Conservation (phyloP, 148 eudicot genomes). For the Fagopyrum homotropicum region DNA sequence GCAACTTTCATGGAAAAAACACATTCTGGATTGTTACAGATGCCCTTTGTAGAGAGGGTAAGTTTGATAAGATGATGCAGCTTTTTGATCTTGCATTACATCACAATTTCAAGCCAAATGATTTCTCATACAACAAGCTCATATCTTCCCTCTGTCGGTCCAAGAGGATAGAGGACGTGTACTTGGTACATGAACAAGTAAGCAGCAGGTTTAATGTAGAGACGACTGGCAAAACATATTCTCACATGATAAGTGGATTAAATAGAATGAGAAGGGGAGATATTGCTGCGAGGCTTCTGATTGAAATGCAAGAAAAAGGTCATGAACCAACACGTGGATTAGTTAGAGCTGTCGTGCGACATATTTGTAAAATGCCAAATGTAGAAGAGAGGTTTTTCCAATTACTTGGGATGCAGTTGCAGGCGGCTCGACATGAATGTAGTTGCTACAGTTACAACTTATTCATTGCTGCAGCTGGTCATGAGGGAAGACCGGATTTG, state of each 20-base stretch:
- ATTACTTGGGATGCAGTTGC: slow-evolving; percentile 62
- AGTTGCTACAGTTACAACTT: slow-evolving; percentile 26
- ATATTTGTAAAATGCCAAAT: slow-evolving; percentile 45
- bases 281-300: slow-evolving; percentile 57
- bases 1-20: slow-evolving; percentile 45
- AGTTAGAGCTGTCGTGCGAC: slow-evolving; percentile 39
- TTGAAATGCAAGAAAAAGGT: slow-evolving; percentile 93
- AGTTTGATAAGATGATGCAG: slow-evolving; percentile 70
- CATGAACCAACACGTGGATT: slow-evolving; percentile 31
- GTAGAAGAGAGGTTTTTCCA: slow-evolving; percentile 42
- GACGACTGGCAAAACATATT: slow-evolving; percentile 35
- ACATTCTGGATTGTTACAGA: slow-evolving; percentile 62
- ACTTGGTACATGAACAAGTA: slow-evolving; percentile 47
- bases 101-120: slow-evolving; percentile 32
- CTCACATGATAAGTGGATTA: slow-evolving; percentile 53
- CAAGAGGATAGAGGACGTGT: slow-evolving; percentile 65
- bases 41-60: slow-evolving; percentile 71
- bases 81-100: slow-evolving; percentile 47
- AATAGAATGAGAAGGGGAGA: slow-evolving; percentile 45
- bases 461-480: slow-evolving; percentile 78
- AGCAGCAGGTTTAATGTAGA: slow-evolving; percentile 36
- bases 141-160: slow-evolving; percentile 58
- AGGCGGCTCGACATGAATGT: slow-evolving; percentile 31
- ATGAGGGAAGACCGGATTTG: slow-evolving; percentile 53
- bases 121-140: slow-evolving; percentile 39